Evolutionary conservation across 2,329 filamentous ascomycete genomes (phyloP).

Genomic region (Cercospora zeae-maydis): DNA sequence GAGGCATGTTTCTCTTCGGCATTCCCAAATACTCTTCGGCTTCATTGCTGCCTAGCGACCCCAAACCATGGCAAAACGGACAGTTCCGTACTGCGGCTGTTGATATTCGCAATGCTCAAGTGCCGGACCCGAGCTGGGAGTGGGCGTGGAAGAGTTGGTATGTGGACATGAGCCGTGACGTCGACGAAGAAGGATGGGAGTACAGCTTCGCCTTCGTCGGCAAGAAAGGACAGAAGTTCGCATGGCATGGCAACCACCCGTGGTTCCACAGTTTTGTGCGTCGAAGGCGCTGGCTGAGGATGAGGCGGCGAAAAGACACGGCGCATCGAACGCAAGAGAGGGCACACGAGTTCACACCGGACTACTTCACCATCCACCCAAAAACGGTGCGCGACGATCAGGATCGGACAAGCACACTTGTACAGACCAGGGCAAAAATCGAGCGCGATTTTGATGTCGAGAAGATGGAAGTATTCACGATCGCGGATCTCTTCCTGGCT

Average conservation of each 20-base stretch:
- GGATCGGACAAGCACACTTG: constrained; percentile 20
- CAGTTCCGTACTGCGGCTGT: constrained; percentile 57
- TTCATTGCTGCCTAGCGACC: constrained; percentile 81
- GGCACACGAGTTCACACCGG: constrained; percentile 65
- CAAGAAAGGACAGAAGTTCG: constrained; percentile 38
- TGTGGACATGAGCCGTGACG: constrained; percentile 72
- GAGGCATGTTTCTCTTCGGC: constrained; percentile 85
- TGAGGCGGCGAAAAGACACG: constrained; percentile 63
- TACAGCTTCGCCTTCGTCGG: constrained; percentile 80
- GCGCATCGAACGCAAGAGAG: constrained; percentile 46
- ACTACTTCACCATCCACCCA: constrained; percentile 73
- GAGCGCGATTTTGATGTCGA: constrained; percentile 47
- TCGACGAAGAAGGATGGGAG: constrained; percentile 91
- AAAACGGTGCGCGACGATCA: constrained; percentile 27
- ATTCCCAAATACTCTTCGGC: constrained; percentile 83
- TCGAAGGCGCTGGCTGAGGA: constrained; percentile 80
- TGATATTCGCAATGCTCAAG: constrained; percentile 79
- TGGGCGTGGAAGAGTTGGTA: constrained; percentile 77
- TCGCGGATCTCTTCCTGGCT: constrained; percentile 64
- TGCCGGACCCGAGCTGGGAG: constrained; percentile 92
- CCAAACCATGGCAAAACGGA: constrained; percentile 74
- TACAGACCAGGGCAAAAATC: constrained; percentile 25
- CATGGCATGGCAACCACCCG: constrained; percentile 80
- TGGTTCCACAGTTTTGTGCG: constrained; percentile 98
- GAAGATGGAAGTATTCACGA: constrained; percentile 58